Conservation (phyloP, 805 yeast genomes). For the Kazachstania psychrophila region DNA sequence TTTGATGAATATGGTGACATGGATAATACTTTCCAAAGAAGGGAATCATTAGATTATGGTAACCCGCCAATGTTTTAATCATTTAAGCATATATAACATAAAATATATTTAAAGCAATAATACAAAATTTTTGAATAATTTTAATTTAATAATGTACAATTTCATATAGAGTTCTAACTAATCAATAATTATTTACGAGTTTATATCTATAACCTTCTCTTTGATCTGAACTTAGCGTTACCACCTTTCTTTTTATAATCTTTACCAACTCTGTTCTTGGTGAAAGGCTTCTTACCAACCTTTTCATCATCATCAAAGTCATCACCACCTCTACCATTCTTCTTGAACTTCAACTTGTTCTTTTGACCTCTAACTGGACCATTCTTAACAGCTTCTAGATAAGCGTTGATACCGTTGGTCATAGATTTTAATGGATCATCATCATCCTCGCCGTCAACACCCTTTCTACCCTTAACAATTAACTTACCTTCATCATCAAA, state of each 20-base stretch:
- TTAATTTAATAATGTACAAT: background rate
- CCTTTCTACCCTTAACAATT: constrained; percentile 28
- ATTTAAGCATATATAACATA: background rate
- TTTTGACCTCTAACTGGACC: constrained; percentile 93
- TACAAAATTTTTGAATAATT: background rate
- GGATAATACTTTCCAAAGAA: constrained; percentile 28
- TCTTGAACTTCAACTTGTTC: constrained; percentile 81
- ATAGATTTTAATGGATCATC: constrained; percentile 39
- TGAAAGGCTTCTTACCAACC: constrained; percentile 17
- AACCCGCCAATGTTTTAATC: constrained; percentile 3
- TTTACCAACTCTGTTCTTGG: constrained; percentile 22
- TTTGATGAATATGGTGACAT: constrained; percentile 26
- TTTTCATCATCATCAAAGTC: constrained; percentile 45
- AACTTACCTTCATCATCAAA: constrained; percentile 31
- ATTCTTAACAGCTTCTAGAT: constrained; percentile 84
- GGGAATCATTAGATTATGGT: constrained; percentile 25
- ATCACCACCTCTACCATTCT: constrained; percentile 45
- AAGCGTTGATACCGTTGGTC: constrained; percentile 72
- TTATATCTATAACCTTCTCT: constrained; percentile 15
- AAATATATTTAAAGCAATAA: background rate
- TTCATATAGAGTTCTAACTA: background rate
- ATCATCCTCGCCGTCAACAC: constrained; percentile 7
- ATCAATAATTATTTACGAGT: background rate
- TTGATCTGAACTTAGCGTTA: constrained; percentile 22
- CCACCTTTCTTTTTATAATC: constrained; percentile 13